Base-by-base conservation (phyloP, 352 stramenopile species). In the Phytophthora fragariae region DNA sequence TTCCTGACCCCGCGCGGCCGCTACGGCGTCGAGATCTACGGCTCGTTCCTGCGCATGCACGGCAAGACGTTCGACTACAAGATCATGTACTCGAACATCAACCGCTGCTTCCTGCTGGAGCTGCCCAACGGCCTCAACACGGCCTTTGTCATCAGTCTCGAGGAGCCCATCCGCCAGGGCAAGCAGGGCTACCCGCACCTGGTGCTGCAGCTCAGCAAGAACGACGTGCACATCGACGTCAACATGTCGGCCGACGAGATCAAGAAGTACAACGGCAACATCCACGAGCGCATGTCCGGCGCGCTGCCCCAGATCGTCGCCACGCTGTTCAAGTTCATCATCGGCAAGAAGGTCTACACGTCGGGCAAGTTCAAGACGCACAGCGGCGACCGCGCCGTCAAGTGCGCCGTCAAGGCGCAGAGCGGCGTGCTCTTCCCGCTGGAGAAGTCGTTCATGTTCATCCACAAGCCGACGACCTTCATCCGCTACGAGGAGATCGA, bases 1-100 rank as follows among this genome's bases (percentile, higher is more conserved):
- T 99, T 99, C 84, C 86, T 99, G 60, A 99, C 97, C 37, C 98
- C 98, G 44, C 89, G 98, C 61, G 98, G 98, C 50, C 91, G 97
- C 68, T 99, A 99, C 73, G 92, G 90, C 7, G 96, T 99, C 63
- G 97, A 99, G 82, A 95, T 99, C 78, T 99, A 99, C 84, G 88
- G 89, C 57, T 96, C 89, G 10, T 99, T 99, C 81, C 83, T 99
- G 73, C 96, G 98, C 56, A 99, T 99, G 89, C 88, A 97, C 68
- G 97, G 97, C 76, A 98, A 98, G 75, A 99, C 98, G 71, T 99
- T 99, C 81, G 97, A 99, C 90, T 99, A 99, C 93, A 99, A 99
- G 86, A 99, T 99, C 77, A 95, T 98, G 84, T 99, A 99, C 89
- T 97, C 98, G 61, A 98, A 99, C 81, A 99, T 99, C 77, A 99